A percentile compares a stretch with the other conserved stretches of the same genome.
Conservation (phyloP, 78 protist genomes). For the Dictyostelium intermedium region DNA sequence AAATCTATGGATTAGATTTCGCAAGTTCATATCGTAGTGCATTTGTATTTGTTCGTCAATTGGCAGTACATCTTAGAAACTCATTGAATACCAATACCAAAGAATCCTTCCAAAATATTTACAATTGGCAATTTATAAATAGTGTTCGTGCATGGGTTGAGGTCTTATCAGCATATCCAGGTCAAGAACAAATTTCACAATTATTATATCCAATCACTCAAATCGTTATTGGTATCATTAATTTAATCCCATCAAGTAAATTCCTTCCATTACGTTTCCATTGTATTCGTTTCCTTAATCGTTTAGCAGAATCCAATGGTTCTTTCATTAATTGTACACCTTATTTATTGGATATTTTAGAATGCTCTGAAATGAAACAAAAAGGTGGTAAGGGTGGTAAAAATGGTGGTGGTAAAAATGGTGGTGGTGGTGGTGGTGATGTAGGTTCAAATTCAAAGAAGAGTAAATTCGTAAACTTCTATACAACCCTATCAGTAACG, state of each 20-base stretch:
- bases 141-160: slow-evolving; percentile 87
- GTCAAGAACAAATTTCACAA: slow-evolving; percentile 28
- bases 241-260: slow-evolving; percentile 33
- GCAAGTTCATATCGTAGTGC: slow-evolving; percentile 89
- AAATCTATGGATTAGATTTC: slow-evolving; percentile 79
- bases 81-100: slow-evolving; percentile 53
- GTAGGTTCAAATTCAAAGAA: not conserved
- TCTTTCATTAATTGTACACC: slow-evolving; percentile 71
- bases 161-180: slow-evolving; percentile 69
- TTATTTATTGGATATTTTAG: slow-evolving; percentile 42
- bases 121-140: slow-evolving; percentile 94
- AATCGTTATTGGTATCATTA: slow-evolving; percentile 71
- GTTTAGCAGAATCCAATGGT: slow-evolving; percentile 39
- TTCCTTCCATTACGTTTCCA: slow-evolving; percentile 87
- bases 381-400: not conserved
- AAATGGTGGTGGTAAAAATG: not conserved
- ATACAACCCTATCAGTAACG: slow-evolving; percentile 21
- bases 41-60: slow-evolving; percentile 94
- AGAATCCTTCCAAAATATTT: slow-evolving; percentile 59
- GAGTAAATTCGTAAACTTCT: slow-evolving; percentile 43
- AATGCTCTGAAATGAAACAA: not conserved
- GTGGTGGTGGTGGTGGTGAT: not conserved
- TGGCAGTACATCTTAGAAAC: slow-evolving; percentile 92
- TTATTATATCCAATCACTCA: slow-evolving; percentile 89
- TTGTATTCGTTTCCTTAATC: slow-evolving; percentile 51